Evolutionary conservation across 306 rosid genomes (phyloP), one percentile per base, ranked within the genome.

Genomic region (Fragaria nilgerrensis): DNA sequence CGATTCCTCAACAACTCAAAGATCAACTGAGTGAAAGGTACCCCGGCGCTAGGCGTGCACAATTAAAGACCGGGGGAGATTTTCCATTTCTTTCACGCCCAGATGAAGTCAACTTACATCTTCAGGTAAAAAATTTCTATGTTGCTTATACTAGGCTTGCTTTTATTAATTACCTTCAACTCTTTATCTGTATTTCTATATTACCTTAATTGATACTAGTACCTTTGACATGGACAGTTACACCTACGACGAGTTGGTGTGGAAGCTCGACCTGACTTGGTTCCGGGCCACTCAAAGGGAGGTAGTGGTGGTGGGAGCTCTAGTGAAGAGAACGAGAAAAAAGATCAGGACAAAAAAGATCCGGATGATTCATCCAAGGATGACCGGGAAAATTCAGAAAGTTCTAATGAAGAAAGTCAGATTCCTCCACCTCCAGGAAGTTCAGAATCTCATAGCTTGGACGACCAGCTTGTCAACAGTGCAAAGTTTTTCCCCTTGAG

Each of bases 11-110:
- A 80, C 89, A 81, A 85, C 96, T 95, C 50, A 95, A 89, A 82
- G 99, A 95, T 83, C 91, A 92, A 85, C 74, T 95, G 81, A 79
- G 91, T 65, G 99, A 95, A 83, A 90, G 96, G 80, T 95, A 95
- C 56, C 88, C 97, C 0, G 99, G 66, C 72, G 99, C 99, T 77
- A 90, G 99, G 82, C 87, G 89, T 29, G 99, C 97, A 39, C 85
- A 78, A 73, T 81, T 95, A 86, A 95, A 95, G 88, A 83, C 84
- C 13, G 99, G 99, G 52, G 98, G 97, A 39, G 99, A 95, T 85
- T 95, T 95, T 81, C 99, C 99, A 27, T 95, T 95, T 83, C 99
- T 95, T 78, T 92, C 99, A 3, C 97, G 99, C 36, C 96, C 99
- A 3, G 99, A 95, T 85, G 99, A 95, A 91, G 97, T 95, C 80